These are phyloP conservation scores for Stagonosporopsis cucurbitacearum DNA, from an alignment of 2,329 filamentous ascomycete genomes.

Conservation along the genomic window DNA sequence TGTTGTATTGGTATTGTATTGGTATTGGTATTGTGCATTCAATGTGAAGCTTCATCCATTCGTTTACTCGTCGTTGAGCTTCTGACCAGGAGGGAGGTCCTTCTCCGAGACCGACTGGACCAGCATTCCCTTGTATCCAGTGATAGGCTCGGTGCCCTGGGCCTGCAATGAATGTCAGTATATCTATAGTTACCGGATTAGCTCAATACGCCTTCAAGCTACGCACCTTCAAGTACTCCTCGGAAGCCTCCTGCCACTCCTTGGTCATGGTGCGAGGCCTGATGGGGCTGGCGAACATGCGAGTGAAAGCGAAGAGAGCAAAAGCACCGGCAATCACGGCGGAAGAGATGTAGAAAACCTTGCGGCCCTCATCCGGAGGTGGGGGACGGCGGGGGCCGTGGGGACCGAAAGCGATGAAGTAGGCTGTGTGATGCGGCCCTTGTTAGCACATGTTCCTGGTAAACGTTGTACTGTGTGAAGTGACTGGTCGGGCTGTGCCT, in stretches of 20 bases:
- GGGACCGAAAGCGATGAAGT: constrained; percentile 98
- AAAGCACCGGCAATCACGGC: constrained; percentile 71
- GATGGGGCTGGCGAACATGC: constrained; percentile 70
- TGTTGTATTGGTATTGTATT: constrained; percentile 40
- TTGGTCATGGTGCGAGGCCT: constrained; percentile 86
- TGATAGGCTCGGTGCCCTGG: constrained; percentile 49
- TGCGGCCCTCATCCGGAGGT: constrained; percentile 84
- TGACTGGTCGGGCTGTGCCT: constrained; percentile 14
- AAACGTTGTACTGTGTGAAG: constrained; percentile 16
- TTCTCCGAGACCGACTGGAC: constrained; percentile 49
- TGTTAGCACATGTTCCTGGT: constrained; percentile 31
- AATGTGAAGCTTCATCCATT: constrained; percentile 27
- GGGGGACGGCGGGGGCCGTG: constrained; percentile 87
- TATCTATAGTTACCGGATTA: constrained; percentile 3
- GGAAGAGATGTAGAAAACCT: constrained; percentile 75
- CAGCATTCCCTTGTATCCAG: constrained; percentile 50
- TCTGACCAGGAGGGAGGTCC: constrained; percentile 31
- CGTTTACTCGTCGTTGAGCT: constrained; percentile 45
- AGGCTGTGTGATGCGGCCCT: constrained; percentile 68
- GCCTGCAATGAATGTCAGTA: constrained; percentile 34
- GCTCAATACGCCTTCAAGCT: not conserved
- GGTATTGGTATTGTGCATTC: constrained; percentile 41
- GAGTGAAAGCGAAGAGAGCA: constrained; percentile 74
- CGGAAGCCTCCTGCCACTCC: constrained; percentile 95
- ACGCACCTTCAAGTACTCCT: constrained; percentile 91